Base-by-base conservation (phyloP, 1,284 basidiomycete genomes). In the Spongiforma sp. region DNA sequence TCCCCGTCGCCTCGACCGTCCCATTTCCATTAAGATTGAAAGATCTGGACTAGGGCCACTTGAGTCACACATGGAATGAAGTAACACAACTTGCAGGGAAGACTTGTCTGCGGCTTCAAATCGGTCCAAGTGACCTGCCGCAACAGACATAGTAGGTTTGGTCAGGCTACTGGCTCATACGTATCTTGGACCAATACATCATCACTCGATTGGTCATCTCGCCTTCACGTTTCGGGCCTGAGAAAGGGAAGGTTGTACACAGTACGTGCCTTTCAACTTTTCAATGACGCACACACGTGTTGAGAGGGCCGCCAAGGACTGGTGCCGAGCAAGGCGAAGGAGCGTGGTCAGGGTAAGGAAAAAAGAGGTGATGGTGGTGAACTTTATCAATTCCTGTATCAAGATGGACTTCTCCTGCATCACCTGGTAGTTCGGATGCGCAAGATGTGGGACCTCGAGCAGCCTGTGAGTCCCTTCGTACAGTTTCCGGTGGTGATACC, bases 241-340 rank as follows among this genome's bases (percentile, higher is more conserved):
- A 80, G 57, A 87, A 92, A 62, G 92, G 90, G 0, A 86, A 89
- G 62, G 80, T 81, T 2, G n/a, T n/a, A n/a, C n/a, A n/a, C n/a
- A n/a, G 81, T 86, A 43, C 84, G 84, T 54, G 78, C 91, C 8
- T 89, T 89, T 67, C 80, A 82, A 64, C 69, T 90, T n/a, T n/a
- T 28, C 74, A 80, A 17, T 84, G 87, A 41, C 68, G 80, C 15
- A 77, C 77, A 17, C 75, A 76, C 28, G 70, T 62, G 24, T 71
- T 63, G 56, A 61, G 64, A 59, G 60, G 65, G 19, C 5, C 56
- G n/a, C n/a, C n/a, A n/a, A n/a, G n/a, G 56, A 28, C 21, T 57
- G 34, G 62, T 30, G 41, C 37, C 14, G 48, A 52, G 11, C 36
- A 54, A 24, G 32, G 21, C n/a, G 14, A 32, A 4, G 30, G 32